These are phyloP conservation scores for Pontederia crassipes DNA, from an alignment of 176 grass and related monocot species.

Conservation along the genomic window DNA sequence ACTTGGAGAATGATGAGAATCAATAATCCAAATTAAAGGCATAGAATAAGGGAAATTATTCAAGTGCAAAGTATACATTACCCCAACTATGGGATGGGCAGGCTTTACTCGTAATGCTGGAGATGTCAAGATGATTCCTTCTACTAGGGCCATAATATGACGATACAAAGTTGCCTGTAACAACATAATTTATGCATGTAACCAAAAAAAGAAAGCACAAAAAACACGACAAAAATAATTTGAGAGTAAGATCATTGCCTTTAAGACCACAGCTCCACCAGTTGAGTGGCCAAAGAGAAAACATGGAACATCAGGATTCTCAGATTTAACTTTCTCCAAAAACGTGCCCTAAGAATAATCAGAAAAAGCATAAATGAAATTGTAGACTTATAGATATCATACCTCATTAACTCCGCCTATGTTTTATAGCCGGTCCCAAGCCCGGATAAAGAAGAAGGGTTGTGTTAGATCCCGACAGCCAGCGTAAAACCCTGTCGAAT, in stretches of 20 bases:
- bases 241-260: constrained; percentile 42
- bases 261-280: constrained; percentile 85
- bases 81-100: constrained; percentile 92
- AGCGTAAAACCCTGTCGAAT: too few relatives aligned
- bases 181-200: constrained; percentile 20
- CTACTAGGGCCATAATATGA: constrained; percentile 50
- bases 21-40: background rate
- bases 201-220: constrained; percentile 1
- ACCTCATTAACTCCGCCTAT: too few relatives aligned
- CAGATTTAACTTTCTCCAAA: constrained; percentile 61
- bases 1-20: too few relatives aligned
- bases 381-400: background rate
- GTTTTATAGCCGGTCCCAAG: too few relatives aligned
- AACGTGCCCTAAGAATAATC: constrained; percentile 36
- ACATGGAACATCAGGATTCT: constrained; percentile 67
- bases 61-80: constrained; percentile 21
- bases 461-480: too few relatives aligned
- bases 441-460: too few relatives aligned
- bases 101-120: constrained; percentile 89
- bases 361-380: background rate
- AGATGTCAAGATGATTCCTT: constrained; percentile 93
- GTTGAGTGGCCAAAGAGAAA: constrained; percentile 97
- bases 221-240: constrained; percentile 31
- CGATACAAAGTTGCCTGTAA: constrained; percentile 68
- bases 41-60: background rate